Conservation (phyloP, 2,329 filamentous ascomycete genomes). For the Talaromyces sp. region DNA sequence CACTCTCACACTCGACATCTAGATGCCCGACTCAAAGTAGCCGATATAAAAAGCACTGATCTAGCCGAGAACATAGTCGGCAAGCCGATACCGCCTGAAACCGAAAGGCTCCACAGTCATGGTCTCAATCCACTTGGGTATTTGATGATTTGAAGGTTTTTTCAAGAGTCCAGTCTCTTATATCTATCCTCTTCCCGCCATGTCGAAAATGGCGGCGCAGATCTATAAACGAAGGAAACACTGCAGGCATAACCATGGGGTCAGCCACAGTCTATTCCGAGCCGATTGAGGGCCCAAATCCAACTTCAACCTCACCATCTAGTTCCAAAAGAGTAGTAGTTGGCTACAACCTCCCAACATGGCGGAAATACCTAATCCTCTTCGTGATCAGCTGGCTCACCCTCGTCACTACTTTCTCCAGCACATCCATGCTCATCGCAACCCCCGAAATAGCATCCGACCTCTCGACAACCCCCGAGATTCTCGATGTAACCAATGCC, state of each 20-base stretch:
- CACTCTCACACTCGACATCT: too few relatives aligned
- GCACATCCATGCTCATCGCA: constrained; percentile 39
- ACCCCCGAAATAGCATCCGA: constrained; percentile 37
- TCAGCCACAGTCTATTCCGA: background rate
- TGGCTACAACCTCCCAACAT: constrained; percentile 20
- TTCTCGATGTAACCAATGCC: constrained; percentile 34
- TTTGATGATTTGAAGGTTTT: background rate
- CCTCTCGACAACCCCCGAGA: constrained; percentile 32
- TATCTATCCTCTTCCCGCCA: background rate
- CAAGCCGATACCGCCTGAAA: background rate
- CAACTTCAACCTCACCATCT: background rate
- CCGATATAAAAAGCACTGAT: too few relatives aligned
- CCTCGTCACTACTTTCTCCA: constrained; percentile 39
- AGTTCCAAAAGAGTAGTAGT: background rate
- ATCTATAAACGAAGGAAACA: background rate
- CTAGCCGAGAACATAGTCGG: background rate
- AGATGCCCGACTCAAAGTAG: too few relatives aligned
- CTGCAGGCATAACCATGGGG: background rate
- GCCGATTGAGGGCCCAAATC: background rate
- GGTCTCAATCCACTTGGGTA: background rate
- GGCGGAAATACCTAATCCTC: constrained; percentile 40
- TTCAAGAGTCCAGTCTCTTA: too few relatives aligned
- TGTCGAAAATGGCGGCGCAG: background rate
- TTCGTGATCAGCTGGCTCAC: constrained; percentile 41
- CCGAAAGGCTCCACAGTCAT: background rate